Evolutionary conservation across 768 basidiomycete species (phyloP).

Genomic region (Candolleomyces aberdarensis): DNA sequence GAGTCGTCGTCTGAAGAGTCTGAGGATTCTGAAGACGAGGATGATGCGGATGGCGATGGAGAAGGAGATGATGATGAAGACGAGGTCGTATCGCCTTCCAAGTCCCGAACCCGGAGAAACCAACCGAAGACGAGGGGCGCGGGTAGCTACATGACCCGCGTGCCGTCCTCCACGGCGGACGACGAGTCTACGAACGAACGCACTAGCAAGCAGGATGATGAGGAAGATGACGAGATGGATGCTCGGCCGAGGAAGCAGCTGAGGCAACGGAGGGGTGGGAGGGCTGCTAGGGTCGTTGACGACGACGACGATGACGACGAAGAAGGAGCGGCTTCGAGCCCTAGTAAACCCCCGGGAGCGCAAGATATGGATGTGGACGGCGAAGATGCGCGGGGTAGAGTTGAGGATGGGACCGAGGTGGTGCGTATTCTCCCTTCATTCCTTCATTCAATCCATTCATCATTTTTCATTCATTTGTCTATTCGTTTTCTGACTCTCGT

Average conservation of each 20-base stretch:
- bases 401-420: too few relatives aligned
- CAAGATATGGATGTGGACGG: not conserved
- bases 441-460: not conserved
- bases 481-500: too few relatives aligned
- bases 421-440: not conserved
- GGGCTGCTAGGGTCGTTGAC: not conserved
- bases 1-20: slow-evolving; percentile 33
- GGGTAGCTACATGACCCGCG: not conserved
- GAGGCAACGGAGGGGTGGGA: not conserved
- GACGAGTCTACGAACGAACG: not conserved
- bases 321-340: not conserved
- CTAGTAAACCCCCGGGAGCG: not conserved
- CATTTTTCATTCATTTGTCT: too few relatives aligned
- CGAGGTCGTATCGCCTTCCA: slow-evolving; percentile 12
- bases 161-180: not conserved
- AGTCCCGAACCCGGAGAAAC: not conserved
- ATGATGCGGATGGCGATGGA: slow-evolving; percentile 37
- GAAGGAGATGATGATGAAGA: slow-evolving; percentile 26
- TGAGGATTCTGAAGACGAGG: slow-evolving; percentile 34
- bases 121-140: not conserved
- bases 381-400: not conserved
- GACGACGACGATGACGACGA: slow-evolving; percentile 1
- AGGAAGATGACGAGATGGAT: slow-evolving; percentile 11
- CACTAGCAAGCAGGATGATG: slow-evolving; percentile 30
- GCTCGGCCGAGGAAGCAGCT: not conserved